Percentiles rank a stretch among this genome's conserved stretches.
These are phyloP conservation scores for Diaporthe destruens DNA, from an alignment of 2,329 filamentous ascomycete species.

Conservation along the genomic window DNA sequence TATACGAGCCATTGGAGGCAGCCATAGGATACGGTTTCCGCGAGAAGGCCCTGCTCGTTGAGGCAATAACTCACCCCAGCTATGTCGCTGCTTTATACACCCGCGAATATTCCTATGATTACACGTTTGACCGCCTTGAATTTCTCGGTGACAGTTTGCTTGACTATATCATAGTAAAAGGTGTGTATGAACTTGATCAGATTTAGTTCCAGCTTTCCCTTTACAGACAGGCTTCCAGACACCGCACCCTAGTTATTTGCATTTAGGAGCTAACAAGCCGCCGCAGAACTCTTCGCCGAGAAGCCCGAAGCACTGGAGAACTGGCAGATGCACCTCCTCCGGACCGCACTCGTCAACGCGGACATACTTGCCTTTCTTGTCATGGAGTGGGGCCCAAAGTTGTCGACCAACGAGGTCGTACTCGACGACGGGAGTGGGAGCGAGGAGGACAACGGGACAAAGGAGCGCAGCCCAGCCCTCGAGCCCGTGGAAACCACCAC, in stretches of 20 bases:
- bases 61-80: constrained; percentile 86
- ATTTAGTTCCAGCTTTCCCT: neutral
- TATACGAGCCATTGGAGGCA: constrained; percentile 67
- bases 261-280: neutral
- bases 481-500: constrained; percentile 41
- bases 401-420: constrained; percentile 47
- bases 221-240: neutral
- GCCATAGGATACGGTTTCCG: constrained; percentile 80
- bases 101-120: too few species aligned
- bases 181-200: neutral
- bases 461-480: constrained; percentile 42
- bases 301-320: constrained; percentile 56
- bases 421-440: neutral
- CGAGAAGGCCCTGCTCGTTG: constrained; percentile 76
- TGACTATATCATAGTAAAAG: constrained; percentile 77
- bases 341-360: constrained; percentile 82
- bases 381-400: constrained; percentile 65
- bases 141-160: constrained; percentile 90
- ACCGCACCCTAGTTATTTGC: neutral
- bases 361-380: constrained; percentile 83
- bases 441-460: constrained; percentile 41
- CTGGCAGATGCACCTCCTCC: constrained; percentile 79
- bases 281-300: constrained; percentile 64
- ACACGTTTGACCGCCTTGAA: constrained; percentile 79
- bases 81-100: constrained; percentile 57